phyloP scores from a whole-genome alignment of 2,329 filamentous ascomycete species.

The Monilinia fructigena region DNA sequence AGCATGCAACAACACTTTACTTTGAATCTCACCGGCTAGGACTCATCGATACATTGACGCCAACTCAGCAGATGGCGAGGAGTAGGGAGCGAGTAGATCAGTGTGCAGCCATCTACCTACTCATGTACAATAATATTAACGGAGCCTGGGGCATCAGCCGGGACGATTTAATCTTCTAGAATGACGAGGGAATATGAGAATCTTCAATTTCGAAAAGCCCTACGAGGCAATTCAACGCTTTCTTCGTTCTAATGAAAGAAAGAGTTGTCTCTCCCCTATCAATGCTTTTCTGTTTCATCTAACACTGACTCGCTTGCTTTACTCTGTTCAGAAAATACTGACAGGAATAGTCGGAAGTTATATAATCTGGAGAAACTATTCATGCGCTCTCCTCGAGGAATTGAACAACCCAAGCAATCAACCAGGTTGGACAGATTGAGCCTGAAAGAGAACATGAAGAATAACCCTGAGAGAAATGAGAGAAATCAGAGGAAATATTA shows the following conservation, averaged over 20 bases:
- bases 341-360: too few relatives aligned
- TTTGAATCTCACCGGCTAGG: not conserved
- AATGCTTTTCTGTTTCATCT: not conserved
- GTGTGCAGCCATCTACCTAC: not conserved
- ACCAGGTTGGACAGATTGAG: not conserved
- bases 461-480: not conserved
- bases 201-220: not conserved
- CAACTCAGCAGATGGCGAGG: not conserved
- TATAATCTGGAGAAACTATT: not conserved
- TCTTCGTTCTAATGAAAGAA: not conserved
- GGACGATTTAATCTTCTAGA: not conserved
- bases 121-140: not conserved
- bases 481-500: not conserved
- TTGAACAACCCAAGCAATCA: too few relatives aligned
- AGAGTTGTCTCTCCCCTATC: not conserved
- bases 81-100: not conserved
- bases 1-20: not conserved
- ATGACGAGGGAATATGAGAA: not conserved
- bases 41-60: not conserved
- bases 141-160: too few relatives aligned
- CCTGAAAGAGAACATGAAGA: not conserved
- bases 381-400: not conserved
- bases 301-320: not conserved
- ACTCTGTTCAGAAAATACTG: not conserved
- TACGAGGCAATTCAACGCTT: too few relatives aligned